A percentile compares a stretch with the other conserved stretches of the same genome.
phyloP scores from a whole-genome alignment of 345 rosid genomes.

The Microcos paniculata region DNA sequence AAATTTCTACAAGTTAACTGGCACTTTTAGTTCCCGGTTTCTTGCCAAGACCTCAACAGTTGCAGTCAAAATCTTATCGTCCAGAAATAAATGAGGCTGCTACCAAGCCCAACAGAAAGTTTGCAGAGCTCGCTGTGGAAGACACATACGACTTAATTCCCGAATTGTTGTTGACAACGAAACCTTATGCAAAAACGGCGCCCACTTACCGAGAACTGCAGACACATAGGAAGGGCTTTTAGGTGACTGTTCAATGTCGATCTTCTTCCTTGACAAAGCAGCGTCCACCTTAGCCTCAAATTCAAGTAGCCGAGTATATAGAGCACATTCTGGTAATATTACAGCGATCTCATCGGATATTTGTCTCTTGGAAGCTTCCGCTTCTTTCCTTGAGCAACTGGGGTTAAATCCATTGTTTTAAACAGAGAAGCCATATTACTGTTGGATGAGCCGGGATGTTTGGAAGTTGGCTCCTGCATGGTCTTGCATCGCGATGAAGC shows the following conservation, averaged over 20 bases:
- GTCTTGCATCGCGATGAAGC: too few relatives aligned
- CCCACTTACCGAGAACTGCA: conserved; percentile 50
- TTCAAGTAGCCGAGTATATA: conserved; percentile 54
- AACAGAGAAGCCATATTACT: conserved; percentile 33
- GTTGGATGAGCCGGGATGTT: conserved; percentile 39
- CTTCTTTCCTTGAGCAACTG: conserved; percentile 44
- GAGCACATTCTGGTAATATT: conserved; percentile 46
- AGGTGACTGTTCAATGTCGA: conserved; percentile 45
- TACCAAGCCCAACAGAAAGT: conserved; percentile 82
- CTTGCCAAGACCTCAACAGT: conserved; percentile 72
- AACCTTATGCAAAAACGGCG: conserved; percentile 68
- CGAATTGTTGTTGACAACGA: conserved; percentile 66
- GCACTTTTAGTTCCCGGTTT: conserved; percentile 60
- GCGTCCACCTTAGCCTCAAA: conserved; percentile 53
- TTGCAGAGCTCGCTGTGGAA: conserved; percentile 78
- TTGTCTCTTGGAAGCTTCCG: conserved; percentile 48
- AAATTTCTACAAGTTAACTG: conserved; percentile 51
- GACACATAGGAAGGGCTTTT: conserved; percentile 53
- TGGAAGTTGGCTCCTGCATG: conserved; percentile 56
- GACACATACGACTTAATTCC: conserved; percentile 79
- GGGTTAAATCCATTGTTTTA: conserved; percentile 58
- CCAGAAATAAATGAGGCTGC: conserved; percentile 62
- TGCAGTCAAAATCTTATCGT: conserved; percentile 62
- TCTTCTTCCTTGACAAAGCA: conserved; percentile 48
- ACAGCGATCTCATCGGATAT: conserved; percentile 54